Conservation (phyloP, 345 rosid species). For the Gynandropsis gynandra region DNA sequence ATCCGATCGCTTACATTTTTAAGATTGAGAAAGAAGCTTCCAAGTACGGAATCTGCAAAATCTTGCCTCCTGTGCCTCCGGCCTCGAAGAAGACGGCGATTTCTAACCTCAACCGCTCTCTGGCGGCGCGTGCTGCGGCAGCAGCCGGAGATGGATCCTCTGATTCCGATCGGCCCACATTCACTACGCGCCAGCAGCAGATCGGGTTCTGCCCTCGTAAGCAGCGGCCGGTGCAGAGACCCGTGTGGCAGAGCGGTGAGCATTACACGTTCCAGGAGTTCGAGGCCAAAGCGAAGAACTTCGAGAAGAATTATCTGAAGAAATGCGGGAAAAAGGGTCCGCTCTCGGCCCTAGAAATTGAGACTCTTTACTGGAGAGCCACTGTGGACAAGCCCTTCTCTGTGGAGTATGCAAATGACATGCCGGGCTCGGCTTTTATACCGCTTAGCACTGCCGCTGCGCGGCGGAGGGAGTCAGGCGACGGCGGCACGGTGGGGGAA, state of each 20-base stretch:
- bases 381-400: constrained; percentile 84
- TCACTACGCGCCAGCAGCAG: constrained; percentile 98
- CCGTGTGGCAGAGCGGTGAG: constrained; percentile 98
- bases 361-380: constrained; percentile 96
- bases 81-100: constrained; percentile 62
- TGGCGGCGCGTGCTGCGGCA: constrained; percentile 48
- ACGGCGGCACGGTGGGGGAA: constrained; percentile 65
- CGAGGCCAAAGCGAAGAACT: constrained; percentile 74
- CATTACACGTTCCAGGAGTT: constrained; percentile 75
- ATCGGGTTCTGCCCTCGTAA: constrained; percentile 98
- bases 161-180: constrained; percentile 56
- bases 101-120: constrained; percentile 73
- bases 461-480: constrained; percentile 50
- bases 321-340: constrained; percentile 47
- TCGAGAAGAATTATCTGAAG: constrained; percentile 62
- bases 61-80: constrained; percentile 73
- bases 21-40: constrained; percentile 97
- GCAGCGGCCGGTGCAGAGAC: constrained; percentile 79
- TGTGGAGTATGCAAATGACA: constrained; percentile 95
- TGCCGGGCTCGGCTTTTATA: constrained; percentile 93
- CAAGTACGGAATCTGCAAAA: constrained; percentile 92
- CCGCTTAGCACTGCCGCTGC: constrained; percentile 32
- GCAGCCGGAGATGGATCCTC: constrained; percentile 21
- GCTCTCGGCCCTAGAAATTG: constrained; percentile 64
- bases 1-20: constrained; percentile 97